Evolutionary conservation across 371 early-diverging fungal genomes (phyloP).

Genomic region (Apophysomyces sp.): DNA sequence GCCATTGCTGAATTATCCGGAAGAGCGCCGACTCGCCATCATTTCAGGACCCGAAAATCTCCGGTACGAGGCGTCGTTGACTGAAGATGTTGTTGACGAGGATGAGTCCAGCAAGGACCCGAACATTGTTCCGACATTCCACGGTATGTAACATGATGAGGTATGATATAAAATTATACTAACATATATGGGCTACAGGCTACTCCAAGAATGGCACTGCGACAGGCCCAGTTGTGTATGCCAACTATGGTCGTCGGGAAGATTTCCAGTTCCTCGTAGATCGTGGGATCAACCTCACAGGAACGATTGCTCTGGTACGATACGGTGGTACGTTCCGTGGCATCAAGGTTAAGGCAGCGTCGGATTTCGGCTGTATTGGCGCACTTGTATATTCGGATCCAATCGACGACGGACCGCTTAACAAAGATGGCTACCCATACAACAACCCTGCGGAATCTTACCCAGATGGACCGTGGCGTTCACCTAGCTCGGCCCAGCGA

Average conservation of each 20-base stretch:
- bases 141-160: constrained; percentile 28
- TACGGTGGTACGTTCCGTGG: constrained; percentile 61
- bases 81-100: constrained; percentile 56
- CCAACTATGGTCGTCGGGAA: constrained; percentile 60
- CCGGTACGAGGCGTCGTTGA: constrained; percentile 51
- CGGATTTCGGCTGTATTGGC: constrained; percentile 56
- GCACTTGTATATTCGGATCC: constrained; percentile 44
- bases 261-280: constrained; percentile 54
- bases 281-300: constrained; percentile 47
- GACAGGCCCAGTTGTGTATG: constrained; percentile 63
- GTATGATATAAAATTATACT: not conserved
- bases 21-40: constrained; percentile 50
- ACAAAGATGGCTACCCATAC: constrained; percentile 20
- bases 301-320: constrained; percentile 59
- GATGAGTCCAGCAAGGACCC: constrained; percentile 54
- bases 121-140: constrained; percentile 62
- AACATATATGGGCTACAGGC: constrained; percentile 7
- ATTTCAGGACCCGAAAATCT: constrained; percentile 45
- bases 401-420: constrained; percentile 18
- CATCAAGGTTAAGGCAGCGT: constrained; percentile 63
- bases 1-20: constrained; percentile 61
- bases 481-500: constrained; percentile 55
- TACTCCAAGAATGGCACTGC: constrained; percentile 65
- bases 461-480: constrained; percentile 69
- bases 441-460: constrained; percentile 51